These are phyloP conservation scores for Elaeagnus macrophylla DNA, from an alignment of 306 rosid species.

Conservation along the genomic window DNA sequence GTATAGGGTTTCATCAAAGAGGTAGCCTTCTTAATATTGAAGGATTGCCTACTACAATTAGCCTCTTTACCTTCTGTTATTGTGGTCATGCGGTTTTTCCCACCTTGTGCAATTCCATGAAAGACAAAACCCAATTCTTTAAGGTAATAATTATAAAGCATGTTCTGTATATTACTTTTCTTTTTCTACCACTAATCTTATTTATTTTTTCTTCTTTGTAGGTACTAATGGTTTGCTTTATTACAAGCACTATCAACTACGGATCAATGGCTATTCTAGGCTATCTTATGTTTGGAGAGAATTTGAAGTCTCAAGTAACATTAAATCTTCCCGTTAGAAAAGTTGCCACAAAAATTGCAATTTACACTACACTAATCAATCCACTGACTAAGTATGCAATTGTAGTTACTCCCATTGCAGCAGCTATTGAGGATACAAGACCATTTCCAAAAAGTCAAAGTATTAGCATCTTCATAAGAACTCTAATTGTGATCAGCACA, in stretches of 20 bases:
- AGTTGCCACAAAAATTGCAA: conserved; percentile 44
- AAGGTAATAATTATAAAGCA: conserved; percentile 29
- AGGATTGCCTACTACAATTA: conserved; percentile 38
- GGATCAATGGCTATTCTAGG: conserved; percentile 52
- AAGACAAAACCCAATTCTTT: conserved; percentile 38
- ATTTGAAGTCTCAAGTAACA: conserved; percentile 47
- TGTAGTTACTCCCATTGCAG: conserved; percentile 43
- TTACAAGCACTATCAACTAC: conserved; percentile 37
- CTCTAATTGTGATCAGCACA: conserved; percentile 36
- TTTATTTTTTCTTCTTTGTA: conserved; percentile 10
- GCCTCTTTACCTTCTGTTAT: conserved; percentile 50
- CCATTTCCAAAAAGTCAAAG: conserved; percentile 5
- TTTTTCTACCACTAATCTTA: background rate
- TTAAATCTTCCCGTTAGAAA: conserved; percentile 46
- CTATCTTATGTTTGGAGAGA: conserved; percentile 50
- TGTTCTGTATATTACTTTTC: background rate
- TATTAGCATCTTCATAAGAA: conserved; percentile 38
- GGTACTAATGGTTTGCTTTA: conserved; percentile 54
- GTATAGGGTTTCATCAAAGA: conserved; percentile 43
- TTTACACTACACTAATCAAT: conserved; percentile 48
- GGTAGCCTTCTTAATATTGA: conserved; percentile 17
- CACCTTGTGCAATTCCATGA: conserved; percentile 51
- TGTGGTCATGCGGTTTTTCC: conserved; percentile 66
- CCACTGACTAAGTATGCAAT: conserved; percentile 63
- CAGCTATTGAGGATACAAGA: conserved; percentile 40